phyloP scores from a whole-genome alignment of 164 flowering plant genomes.

The Hamamelis virginiana region DNA sequence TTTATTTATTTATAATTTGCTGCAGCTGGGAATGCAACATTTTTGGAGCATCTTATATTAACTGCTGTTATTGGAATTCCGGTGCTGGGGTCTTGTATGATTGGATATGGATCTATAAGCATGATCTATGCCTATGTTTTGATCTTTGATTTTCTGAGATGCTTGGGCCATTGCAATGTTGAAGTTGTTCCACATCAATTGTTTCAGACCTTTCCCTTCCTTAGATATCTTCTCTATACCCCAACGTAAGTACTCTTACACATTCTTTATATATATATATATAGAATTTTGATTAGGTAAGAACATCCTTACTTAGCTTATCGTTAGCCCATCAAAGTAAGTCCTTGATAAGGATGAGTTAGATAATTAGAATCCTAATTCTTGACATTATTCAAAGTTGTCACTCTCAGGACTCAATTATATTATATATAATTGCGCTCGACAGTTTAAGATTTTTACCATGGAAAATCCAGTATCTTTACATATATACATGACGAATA shows the following conservation, averaged over 20 bases:
- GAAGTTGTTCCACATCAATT: constrained; percentile 58
- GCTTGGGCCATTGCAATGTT: constrained; percentile 73
- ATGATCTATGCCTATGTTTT: constrained; percentile 52
- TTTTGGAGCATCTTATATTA: constrained; percentile 66
- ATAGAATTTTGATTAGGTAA: too few relatives aligned
- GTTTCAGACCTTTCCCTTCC: constrained; percentile 57
- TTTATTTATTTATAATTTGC: neutral
- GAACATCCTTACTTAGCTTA: too few relatives aligned
- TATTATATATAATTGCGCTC: too few relatives aligned
- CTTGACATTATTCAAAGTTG: too few relatives aligned
- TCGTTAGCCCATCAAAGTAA: too few relatives aligned
- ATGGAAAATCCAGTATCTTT: too few relatives aligned
- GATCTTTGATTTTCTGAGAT: constrained; percentile 73
- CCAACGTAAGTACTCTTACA: constrained; percentile 88
- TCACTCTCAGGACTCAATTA: too few relatives aligned
- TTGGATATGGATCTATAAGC: constrained; percentile 62
- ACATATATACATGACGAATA: too few relatives aligned
- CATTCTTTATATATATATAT: too few relatives aligned
- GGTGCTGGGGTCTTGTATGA: constrained; percentile 40
- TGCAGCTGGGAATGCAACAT: constrained; percentile 77
- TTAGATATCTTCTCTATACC: constrained; percentile 67
- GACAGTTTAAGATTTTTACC: too few relatives aligned
- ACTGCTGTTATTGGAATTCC: constrained; percentile 57
- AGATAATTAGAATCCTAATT: too few relatives aligned
- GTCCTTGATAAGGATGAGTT: too few relatives aligned